A percentile compares a stretch with the other conserved stretches of the same genome.
Evolutionary conservation across 139 green algal species (phyloP).

Genomic region (Auxenochlorella pyrenoidosa): DNA sequence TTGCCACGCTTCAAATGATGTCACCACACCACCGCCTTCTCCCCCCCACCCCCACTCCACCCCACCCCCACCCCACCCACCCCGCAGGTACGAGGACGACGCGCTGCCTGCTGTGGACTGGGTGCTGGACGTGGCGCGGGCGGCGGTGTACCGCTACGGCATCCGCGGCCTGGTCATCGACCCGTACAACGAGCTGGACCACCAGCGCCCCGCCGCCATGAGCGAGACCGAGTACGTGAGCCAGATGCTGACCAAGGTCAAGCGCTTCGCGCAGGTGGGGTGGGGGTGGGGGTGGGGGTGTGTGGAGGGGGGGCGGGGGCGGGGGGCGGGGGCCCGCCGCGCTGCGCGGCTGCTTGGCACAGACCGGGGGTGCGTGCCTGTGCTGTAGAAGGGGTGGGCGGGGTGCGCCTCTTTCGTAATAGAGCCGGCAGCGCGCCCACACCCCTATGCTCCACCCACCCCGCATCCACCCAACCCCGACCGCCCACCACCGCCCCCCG

Average conservation of each 20-base stretch:
- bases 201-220: constrained; percentile 64
- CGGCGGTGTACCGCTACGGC: constrained; percentile 86
- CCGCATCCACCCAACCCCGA: not conserved
- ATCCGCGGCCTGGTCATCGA: constrained; percentile 97
- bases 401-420: no score
- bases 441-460: no score
- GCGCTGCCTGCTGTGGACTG: constrained; percentile 91
- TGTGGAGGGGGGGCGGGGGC: no score
- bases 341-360: no score
- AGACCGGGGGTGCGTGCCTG: no score
- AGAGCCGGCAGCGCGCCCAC: no score
- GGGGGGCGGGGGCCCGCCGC: no score
- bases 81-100: constrained; percentile 75
- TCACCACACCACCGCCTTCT: no score
- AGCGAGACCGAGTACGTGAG: constrained; percentile 97
- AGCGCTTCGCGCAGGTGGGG: constrained; percentile 65
- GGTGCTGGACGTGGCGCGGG: constrained; percentile 85
- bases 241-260: constrained; percentile 91
- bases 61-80: not conserved
- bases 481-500: not conserved
- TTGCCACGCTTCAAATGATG: no score
- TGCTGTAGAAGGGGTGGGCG: no score
- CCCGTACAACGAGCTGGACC: constrained; percentile 98
- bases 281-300: not conserved
- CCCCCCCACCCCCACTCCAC: no score